Base-by-base conservation (phyloP, 176 grass and related monocot species). In the Oryza australiensis region DNA sequence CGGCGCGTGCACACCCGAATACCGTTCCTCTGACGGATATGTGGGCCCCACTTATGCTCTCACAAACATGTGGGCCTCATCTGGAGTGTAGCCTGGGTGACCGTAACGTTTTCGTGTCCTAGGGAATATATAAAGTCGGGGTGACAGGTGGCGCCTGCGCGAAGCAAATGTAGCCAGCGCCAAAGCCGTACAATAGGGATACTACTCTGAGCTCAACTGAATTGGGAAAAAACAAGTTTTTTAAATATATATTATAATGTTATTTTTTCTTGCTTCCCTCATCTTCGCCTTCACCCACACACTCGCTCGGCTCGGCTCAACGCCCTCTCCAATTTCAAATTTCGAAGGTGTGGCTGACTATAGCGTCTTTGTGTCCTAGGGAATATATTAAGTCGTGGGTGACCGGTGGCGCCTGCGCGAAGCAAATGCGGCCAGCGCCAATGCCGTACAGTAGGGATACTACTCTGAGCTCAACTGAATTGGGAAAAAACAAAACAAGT, bases 11-110 rank as follows among this genome's bases (percentile, higher is more conserved):
- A 9, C 72, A 34, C 16, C 0, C 9, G 12, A 5, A 2, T 5
- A 20, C 12, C 0, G 0, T 0, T 1, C 0, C 0, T 0, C 0
- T 2, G 16, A 32, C 82, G 30, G 45, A 59, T 24, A 0, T 41
- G 3, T 0, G 7, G 72, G 5, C 3, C 24, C 35, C 6, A 8
- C 35, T 37, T 5, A 1, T 8, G 35, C 6, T n/a, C n/a, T n/a
- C n/a, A n/a, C n/a, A n/a, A n/a, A n/a, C 29, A 29, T 29, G 29
- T 29, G 29, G 2, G 29, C 29, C 29, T 2, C 29, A 29, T 2
- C 29, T 29, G 29, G 29, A 1, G 29, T 29, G 29, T 2, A 2
- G 29, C 29, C 29, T 29, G 29, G 3, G 35, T 82, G 0, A 7
- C 5, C 26, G 55, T 33, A 74, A 70, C 70, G 0, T 0, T 5